Percentiles rank a stretch among this genome's conserved stretches.
These are phyloP conservation scores for Barbatosphaeria neglecta DNA, from an alignment of 495 filamentous ascomycete genomes.

Conservation along the genomic window DNA sequence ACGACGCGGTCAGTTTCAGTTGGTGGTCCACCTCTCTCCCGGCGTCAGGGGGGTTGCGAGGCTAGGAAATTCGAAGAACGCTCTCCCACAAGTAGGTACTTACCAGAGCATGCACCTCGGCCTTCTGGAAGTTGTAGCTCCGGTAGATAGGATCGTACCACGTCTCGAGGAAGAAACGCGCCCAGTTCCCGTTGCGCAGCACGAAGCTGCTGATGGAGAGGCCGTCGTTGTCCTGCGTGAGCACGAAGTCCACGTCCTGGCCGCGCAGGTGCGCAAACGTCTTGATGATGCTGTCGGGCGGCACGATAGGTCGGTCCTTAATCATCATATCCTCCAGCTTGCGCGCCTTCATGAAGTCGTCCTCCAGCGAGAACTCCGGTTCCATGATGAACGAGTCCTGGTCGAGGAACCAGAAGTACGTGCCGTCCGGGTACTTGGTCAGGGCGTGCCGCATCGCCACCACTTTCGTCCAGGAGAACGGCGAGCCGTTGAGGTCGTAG, in stretches of 20 bases:
- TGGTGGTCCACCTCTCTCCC: background rate
- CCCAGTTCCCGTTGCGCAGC: conserved; percentile 78
- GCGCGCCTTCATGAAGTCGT: conserved; percentile 54
- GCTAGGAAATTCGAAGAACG: background rate
- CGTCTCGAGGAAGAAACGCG: conserved; percentile 80
- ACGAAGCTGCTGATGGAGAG: conserved; percentile 65
- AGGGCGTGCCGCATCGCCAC: conserved; percentile 87
- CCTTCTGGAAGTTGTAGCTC: conserved; percentile 90
- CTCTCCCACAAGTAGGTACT: conserved; percentile 12
- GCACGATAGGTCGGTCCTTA: conserved; percentile 76
- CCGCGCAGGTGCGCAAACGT: conserved; percentile 74
- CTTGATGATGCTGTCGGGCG: conserved; percentile 91
- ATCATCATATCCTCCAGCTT: conserved; percentile 72
- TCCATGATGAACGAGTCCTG: conserved; percentile 85
- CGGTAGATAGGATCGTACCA: conserved; percentile 96
- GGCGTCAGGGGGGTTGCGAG: too few species aligned
- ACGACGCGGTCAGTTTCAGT: too few species aligned
- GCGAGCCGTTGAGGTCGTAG: conserved; percentile 61
- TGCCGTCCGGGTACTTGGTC: conserved; percentile 57
- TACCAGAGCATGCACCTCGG: conserved; percentile 86
- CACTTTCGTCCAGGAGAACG: conserved; percentile 63
- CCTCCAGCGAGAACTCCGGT: conserved; percentile 51
- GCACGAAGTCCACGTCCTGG: conserved; percentile 66
- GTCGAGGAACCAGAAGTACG: conserved; percentile 79
- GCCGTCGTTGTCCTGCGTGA: conserved; percentile 80